phyloP scores from a whole-genome alignment of 176 grass and related monocot genomes.

The Eragrostis curvula region DNA sequence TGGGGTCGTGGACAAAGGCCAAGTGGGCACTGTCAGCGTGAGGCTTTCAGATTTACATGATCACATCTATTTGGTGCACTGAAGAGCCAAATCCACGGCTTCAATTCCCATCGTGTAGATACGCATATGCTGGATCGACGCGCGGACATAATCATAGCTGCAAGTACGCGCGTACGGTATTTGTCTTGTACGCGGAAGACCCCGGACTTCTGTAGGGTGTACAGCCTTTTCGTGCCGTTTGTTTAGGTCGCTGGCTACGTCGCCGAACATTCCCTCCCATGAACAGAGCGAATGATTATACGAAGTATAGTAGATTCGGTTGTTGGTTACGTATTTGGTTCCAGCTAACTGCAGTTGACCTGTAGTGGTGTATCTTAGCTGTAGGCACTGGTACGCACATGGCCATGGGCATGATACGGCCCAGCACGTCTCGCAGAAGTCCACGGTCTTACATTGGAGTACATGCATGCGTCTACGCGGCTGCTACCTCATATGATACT shows the following conservation, averaged over 20 bases:
- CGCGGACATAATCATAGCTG: conserved; percentile 14
- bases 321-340: conserved; percentile 1
- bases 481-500: conserved; percentile 10
- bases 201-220: not conserved
- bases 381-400: conserved; percentile 46
- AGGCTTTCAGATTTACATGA: conserved; percentile 5
- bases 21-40: not conserved
- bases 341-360: conserved; percentile 50
- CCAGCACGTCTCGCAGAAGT: conserved; percentile 30
- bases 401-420: conserved; percentile 29
- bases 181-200: conserved; percentile 7
- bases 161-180: conserved; percentile 7
- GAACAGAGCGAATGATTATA: conserved; percentile 24
- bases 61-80: not conserved
- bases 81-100: not conserved
- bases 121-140: conserved; percentile 2
- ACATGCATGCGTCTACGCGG: conserved; percentile 25
- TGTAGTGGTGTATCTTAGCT: conserved; percentile 11
- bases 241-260: conserved; percentile 10
- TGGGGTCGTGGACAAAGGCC: not conserved
- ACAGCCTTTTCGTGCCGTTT: not conserved
- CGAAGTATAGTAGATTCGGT: not conserved
- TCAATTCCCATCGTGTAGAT: not conserved
- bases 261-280: conserved; percentile 41
- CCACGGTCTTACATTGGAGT: conserved; percentile 4